Conservation (phyloP, 2,329 filamentous ascomycete species). For the Aspergillus aculeatinus region DNA sequence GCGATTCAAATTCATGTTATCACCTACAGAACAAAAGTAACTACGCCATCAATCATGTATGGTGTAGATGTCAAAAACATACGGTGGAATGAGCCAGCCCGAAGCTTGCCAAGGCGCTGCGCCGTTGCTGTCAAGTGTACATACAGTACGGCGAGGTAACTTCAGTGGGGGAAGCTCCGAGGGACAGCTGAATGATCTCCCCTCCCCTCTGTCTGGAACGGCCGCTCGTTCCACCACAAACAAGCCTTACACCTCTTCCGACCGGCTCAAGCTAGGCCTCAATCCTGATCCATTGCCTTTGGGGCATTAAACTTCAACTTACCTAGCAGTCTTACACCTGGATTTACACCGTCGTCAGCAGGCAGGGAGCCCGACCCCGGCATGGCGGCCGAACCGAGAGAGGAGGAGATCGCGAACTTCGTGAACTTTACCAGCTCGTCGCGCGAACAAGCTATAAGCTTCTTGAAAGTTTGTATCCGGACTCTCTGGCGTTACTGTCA, state of each 20-base stretch:
- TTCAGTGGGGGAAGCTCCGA: not conserved
- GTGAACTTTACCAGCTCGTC: slow-evolving; percentile 42
- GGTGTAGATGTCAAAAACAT: too few relatives aligned
- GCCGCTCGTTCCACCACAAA: not conserved
- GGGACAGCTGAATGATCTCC: not conserved
- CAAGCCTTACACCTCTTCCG: not conserved
- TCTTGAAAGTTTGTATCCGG: slow-evolving; percentile 37
- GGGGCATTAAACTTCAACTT: not conserved
- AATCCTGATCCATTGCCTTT: not conserved
- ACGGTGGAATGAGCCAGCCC: not conserved
- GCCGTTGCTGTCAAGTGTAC: not conserved
- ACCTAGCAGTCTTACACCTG: not conserved
- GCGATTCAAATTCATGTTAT: too few relatives aligned
- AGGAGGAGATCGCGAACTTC: slow-evolving; percentile 43
- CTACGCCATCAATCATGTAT: too few relatives aligned
- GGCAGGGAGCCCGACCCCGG: slow-evolving; percentile 1
- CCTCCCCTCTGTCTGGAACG: not conserved
- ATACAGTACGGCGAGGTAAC: too few relatives aligned
- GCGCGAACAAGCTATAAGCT: slow-evolving; percentile 41
- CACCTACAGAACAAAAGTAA: too few relatives aligned
- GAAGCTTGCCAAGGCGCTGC: not conserved
- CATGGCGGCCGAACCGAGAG: slow-evolving; percentile 41
- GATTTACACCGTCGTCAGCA: not conserved
- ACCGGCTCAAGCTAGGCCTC: not conserved
- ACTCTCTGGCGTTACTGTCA: not conserved